Base-by-base conservation (phyloP, 2,329 filamentous ascomycete genomes). In the Didymella segeticola region DNA sequence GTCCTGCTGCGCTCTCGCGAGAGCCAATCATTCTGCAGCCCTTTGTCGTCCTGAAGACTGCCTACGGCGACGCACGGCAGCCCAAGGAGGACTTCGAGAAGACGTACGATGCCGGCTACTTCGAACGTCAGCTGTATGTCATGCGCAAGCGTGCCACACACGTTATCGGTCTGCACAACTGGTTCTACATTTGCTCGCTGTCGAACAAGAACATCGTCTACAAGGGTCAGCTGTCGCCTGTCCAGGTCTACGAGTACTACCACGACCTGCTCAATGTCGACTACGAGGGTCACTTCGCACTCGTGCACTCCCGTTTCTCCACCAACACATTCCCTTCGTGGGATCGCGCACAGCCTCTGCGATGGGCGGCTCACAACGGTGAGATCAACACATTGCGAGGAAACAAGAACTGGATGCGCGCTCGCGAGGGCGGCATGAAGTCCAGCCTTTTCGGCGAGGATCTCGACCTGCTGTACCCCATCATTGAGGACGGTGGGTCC, bases 361-460 rank as follows among this genome's bases (percentile, higher is more conserved):
- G 93, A 78, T 98, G 93, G 93, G 93, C 93, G 62, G 93, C 93
- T 69, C 93, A 98, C 82, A 98, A 98, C 76, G 93, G 93, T 82
- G 93, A 98, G 80, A 98, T 98, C 74, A 98, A 98, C 78, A 98
- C 93, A 1, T 81, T 98, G 58, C 89, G 93, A 73, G 93, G 93
- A 57, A 98, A 98, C 82, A 98, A 98, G 84, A 98, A 98, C 79
- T 98, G 93, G 93, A 98, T 98, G 93, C 89, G 93, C 66, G 93
- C 93, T 58, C 88, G 93, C 71, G 93, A 98, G 79, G 93, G 93
- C 77, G 88, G 96, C 61, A 90, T 98, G 84, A 90, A 91, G 73
- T 98, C 93, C 1, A 88, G 93, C 62, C 82, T 96, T 48, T 98
- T 98, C 73, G 91, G 91, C 60, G 91, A 96, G 23, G 93, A 97